Base-by-base conservation (phyloP, 352 stramenopile genomes). In the Phytophthora pluvialis region DNA sequence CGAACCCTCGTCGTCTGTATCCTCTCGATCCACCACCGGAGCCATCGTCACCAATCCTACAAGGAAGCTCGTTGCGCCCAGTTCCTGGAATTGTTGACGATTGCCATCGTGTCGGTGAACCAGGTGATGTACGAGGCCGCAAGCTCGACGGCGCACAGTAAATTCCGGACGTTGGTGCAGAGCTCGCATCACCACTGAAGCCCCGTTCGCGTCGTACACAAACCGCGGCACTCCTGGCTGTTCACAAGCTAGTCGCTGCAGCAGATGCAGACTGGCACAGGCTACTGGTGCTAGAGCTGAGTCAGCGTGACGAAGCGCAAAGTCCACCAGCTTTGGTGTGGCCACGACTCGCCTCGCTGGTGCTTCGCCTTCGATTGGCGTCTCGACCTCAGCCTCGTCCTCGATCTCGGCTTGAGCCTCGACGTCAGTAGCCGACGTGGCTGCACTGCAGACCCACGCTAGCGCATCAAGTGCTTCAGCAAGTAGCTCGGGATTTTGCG, bases 291-390 rank as follows among this genome's bases (percentile, higher is more conserved):
- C 66, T 3, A 66, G 51, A 13, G 61, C 38, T 2, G 73, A 81
- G 32, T 89, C 78, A 0, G 74, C 58, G 40, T 89, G 72, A 0
- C 59, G 60, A 18, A 90, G 55, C 0, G 66, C 52, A 13, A 88
- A 74, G 35, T 90, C 78, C 10, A 89, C 61, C 25, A 88, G 62
- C 47, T 89, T 89, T 0, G 72, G 33, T 2, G 65, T 84, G 3
- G 76, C 76, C 39, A 88, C 74, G 5, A 80, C 42, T 35, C 68
- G 60, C 28, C 80, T 73, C 1, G 81, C 71, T 15, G 64, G 69
- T 8, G 68, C 62, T 28, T 81, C 67, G 0, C 29, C 53, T 63
- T 67, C 52, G 3, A 55, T n/a, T 18, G 32, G 31, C 29, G 16
- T 68, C 36, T 69, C 46, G 11, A 40, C 4, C 29, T 70, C 53